Conservation (phyloP, 2,329 filamentous ascomycete genomes). For the Colletotrichum sp. region DNA sequence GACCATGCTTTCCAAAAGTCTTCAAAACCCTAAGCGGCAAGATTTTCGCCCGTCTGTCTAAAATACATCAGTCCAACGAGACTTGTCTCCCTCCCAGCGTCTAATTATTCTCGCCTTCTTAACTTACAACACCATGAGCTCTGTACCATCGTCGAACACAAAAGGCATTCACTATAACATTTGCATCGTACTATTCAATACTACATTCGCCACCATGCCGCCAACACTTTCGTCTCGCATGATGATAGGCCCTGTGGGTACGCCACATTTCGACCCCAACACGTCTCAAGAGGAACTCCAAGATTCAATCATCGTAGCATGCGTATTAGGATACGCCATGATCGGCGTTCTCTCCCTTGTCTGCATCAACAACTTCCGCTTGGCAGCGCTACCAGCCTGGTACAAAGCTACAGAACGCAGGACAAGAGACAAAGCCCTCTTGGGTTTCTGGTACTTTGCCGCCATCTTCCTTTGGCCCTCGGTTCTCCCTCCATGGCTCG, state of each 20-base stretch:
- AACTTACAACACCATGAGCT: neutral
- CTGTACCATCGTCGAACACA: neutral
- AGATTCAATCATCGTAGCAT: neutral
- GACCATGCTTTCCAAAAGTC: neutral
- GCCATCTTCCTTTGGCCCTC: neutral
- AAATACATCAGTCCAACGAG: neutral
- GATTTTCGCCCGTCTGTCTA: neutral
- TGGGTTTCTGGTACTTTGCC: neutral
- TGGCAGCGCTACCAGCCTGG: neutral
- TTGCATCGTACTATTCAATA: neutral
- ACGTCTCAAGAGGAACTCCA: neutral
- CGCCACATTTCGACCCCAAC: neutral
- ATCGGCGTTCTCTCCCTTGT: neutral
- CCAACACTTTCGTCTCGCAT: neutral
- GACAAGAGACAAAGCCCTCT: neutral
- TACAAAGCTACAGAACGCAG: neutral
- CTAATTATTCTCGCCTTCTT: neutral
- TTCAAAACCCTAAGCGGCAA: accelerated
- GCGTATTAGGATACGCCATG: neutral
- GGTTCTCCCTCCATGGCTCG: neutral
- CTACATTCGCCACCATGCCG: neutral
- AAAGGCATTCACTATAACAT: neutral
- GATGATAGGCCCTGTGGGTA: neutral
- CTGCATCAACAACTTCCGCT: neutral
- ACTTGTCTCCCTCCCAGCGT: neutral